Base-by-base conservation (phyloP, 2,329 filamentous ascomycete species). In the Fulvia fulva region DNA sequence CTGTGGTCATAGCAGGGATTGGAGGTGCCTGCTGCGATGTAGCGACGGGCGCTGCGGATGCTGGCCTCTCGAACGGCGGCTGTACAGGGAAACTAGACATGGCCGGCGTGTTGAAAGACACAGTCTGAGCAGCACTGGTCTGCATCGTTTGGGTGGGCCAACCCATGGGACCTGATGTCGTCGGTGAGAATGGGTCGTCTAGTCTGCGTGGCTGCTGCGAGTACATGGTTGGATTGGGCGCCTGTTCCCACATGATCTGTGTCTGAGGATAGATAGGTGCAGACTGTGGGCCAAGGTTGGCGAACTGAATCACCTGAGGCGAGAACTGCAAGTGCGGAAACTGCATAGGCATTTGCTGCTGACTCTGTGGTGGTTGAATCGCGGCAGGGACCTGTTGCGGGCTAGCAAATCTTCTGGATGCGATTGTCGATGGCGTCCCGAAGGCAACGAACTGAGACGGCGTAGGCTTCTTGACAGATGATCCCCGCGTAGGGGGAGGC, bases 401-500 rank as follows among this genome's bases (percentile, higher is more conserved):
- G 26, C 68, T 71, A 56, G 63, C 55, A 57, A 69, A 66, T 30
- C 69, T 62, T 21, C 67, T 62, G 12, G 70, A 68, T 28, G 65
- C 66, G 57, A 73, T 71, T 3, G 69, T 72, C 0, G 70, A 71
- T 23, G 76, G 74, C 53, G 76, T 75, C 32, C 73, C 72, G 61
- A 77, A 74, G 19, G 77, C 75, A 14, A 76, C 74, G 37, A 70
- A 65, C 41, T 75, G 71, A 50, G 71, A 68, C 51, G 72, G 64
- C 51, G 70, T 64, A 30, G 74, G 77, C 62, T 81, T 78, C 67
- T 79, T 77, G 5, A 78, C 81, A 19, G 81, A 77, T 53, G 76
- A 74, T 61, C 78, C 82, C 70, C 83, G 78, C 25, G 83, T 85
- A 2, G 83, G 83, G 51, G 83, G 83, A 32, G 83, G 83, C 12